Evolutionary conservation across 768 basidiomycete genomes (phyloP).

Genomic region (Boletus tomentosulus): DNA sequence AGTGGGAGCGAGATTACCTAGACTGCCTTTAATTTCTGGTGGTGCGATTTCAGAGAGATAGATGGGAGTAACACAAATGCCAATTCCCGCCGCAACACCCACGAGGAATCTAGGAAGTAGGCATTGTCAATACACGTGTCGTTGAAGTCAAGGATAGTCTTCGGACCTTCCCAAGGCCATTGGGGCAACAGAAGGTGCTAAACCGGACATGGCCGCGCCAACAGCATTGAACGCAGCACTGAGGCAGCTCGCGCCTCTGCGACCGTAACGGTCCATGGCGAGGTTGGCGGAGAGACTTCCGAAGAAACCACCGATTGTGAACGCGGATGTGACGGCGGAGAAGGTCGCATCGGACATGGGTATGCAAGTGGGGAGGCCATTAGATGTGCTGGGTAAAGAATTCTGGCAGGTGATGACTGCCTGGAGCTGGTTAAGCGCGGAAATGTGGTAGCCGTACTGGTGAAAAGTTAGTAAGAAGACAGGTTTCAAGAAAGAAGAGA

Average conservation of each 20-base stretch:
- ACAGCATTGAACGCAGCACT: conserved; percentile 52
- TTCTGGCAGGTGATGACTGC: conserved; percentile 68
- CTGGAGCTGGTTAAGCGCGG: conserved; percentile 86
- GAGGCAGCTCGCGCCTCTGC: conserved; percentile 59
- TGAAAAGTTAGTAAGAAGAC: background rate
- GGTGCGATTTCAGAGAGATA: conserved; percentile 87
- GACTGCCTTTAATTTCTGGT: conserved; percentile 62
- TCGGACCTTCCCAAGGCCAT: conserved; percentile 66
- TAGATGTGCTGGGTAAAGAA: conserved; percentile 9
- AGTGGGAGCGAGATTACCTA: conserved; percentile 45
- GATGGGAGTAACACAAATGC: conserved; percentile 76
- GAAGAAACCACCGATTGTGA: conserved; percentile 82
- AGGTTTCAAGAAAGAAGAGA: background rate
- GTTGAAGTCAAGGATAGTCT: background rate
- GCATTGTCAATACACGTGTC: background rate
- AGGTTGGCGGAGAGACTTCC: conserved; percentile 69
- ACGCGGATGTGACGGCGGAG: conserved; percentile 79
- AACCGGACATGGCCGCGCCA: conserved; percentile 63
- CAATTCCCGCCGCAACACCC: conserved; percentile 69
- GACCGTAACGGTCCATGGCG: conserved; percentile 67
- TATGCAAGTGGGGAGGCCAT: conserved; percentile 67
- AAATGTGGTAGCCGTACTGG: conserved; percentile 91
- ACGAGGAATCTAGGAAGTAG: conserved; percentile 48
- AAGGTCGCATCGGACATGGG: conserved; percentile 74
- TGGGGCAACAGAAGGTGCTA: conserved; percentile 51